Evolutionary conservation across 805 yeast genomes (phyloP), one percentile per base, ranked within the genome.

Genomic region (Candida nanaspora): DNA sequence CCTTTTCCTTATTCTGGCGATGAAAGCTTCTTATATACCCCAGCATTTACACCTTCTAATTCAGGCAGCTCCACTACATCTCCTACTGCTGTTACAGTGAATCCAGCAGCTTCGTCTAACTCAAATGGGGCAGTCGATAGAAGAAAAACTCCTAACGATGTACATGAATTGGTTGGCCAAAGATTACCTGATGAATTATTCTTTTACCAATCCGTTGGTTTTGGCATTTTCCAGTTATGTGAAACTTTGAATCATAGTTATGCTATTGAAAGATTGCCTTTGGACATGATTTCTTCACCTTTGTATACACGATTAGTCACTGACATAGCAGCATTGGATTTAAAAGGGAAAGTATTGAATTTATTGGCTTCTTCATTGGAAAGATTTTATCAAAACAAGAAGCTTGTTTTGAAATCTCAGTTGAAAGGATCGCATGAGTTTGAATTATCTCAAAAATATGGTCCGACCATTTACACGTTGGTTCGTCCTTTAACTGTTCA

Each of bases 141-240:
- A 14, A 52, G 47, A 30, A 64, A 64, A 40, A 63, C 82, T 36
- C 97, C 98, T 3, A 75, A 77, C 45, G 95, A 88, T 58, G 66
- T 86, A 11, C 93, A 86, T 56, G 88, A 81, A 35, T 74, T 88
- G 36, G 71, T 93, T 37, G 87, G 94, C 9, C 86, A 84, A 58
- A 76, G 89, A 55, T 67, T 93, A 39, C 94, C 97, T 2, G 84
- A 86, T 40, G 98, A 89, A 61, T 70, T 83, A 33, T 82, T 77
- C 53, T 88, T 82, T 56, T 93, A 87, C 59, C 78, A 78, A 55
- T 82, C 94, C 1, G 60, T 83, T 43, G 98, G 97, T 1, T 56
- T 89, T 20, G 64, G 83, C 11, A 75, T 80, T 7, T 63, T 81
- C 6, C 79, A 78, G 42, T 58, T 86, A 20, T 70, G 82, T 33